Percentiles rank a stretch among this genome's conserved stretches.
phyloP scores from a whole-genome alignment of 2,329 filamentous ascomycete genomes.

The Fusarium sp. region DNA sequence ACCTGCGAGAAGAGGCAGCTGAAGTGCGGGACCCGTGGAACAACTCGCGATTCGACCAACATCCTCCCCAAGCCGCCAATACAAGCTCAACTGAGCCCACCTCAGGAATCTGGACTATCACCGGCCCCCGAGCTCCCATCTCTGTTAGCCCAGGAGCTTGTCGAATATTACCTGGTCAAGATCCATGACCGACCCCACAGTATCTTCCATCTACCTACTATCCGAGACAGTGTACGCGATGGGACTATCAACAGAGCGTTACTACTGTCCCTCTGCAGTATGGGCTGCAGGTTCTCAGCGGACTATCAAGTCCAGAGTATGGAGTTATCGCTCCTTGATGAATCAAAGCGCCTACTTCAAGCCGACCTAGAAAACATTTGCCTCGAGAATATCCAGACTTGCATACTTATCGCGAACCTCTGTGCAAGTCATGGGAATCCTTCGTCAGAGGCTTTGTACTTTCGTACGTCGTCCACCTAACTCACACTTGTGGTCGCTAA shows the following conservation, averaged over 20 bases:
- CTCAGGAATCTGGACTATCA: neutral
- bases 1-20: neutral
- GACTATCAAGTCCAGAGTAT: neutral
- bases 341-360: constrained; percentile 13
- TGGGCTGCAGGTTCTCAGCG: constrained; percentile 13
- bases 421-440: constrained; percentile 4
- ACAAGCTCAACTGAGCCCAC: neutral
- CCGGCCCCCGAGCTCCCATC: neutral
- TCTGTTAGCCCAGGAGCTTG: neutral
- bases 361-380: constrained; percentile 23
- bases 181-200: constrained; percentile 24
- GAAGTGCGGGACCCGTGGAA: neutral
- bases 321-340: neutral
- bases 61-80: neutral
- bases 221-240: neutral
- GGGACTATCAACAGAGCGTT: constrained; percentile 7
- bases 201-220: constrained; percentile 20
- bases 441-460: constrained; percentile 17
- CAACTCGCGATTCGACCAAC: neutral
- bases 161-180: constrained; percentile 21
- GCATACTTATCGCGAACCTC: constrained; percentile 16
- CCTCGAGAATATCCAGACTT: constrained; percentile 26
- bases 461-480: neutral
- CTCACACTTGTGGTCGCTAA: neutral
- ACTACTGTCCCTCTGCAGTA: constrained; percentile 13